Conservation (phyloP, 306 rosid genomes). For the Malus orientalis region DNA sequence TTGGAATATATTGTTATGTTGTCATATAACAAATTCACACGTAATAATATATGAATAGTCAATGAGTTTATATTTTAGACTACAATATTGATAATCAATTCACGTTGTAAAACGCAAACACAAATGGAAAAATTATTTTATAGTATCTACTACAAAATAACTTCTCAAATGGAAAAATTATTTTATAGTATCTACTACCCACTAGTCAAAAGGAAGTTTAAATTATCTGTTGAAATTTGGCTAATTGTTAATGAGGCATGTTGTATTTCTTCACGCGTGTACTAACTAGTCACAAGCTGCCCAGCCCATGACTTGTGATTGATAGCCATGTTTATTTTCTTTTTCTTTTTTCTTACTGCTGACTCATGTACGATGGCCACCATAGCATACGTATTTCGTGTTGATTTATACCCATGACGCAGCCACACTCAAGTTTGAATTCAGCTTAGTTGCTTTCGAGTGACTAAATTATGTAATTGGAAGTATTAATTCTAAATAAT, state of each 20-base stretch:
- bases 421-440: neutral
- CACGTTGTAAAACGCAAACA: neutral
- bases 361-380: slow-evolving; percentile 10
- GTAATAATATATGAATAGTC: too few species aligned
- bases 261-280: neutral
- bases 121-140: neutral
- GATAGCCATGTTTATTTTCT: neutral
- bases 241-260: neutral
- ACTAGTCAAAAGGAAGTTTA: neutral
- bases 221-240: neutral
- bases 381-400: slow-evolving; percentile 3
- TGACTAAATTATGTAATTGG: neutral
- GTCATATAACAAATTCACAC: neutral
- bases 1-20: neutral
- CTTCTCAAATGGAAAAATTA: neutral
- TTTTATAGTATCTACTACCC: neutral
- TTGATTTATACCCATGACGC: neutral
- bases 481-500: too few species aligned
- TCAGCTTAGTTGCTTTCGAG: neutral
- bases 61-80: too few species aligned
- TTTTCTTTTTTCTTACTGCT: neutral
- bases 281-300: neutral
- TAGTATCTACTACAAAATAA: neutral
- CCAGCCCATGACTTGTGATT: neutral
- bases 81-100: neutral